These are phyloP conservation scores for Tricharina praecox DNA, from an alignment of 495 filamentous ascomycete species.

Conservation along the genomic window DNA sequence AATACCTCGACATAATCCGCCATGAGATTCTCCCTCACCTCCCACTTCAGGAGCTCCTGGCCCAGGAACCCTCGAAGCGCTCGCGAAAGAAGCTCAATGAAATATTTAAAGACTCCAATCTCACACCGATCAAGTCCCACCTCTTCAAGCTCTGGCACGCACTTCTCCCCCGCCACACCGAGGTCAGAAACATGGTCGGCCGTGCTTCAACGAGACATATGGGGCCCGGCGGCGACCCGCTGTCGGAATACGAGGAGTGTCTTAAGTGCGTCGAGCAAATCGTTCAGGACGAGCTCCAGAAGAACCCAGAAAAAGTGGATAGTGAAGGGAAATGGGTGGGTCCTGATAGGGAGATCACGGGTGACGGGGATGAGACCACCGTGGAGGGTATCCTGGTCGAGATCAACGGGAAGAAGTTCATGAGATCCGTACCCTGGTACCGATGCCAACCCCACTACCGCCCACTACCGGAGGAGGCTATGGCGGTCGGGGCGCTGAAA, in stretches of 20 bases:
- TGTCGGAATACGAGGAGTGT: slow-evolving; percentile 52
- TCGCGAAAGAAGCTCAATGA: slow-evolving; percentile 30
- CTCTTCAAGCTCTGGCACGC: slow-evolving; percentile 81
- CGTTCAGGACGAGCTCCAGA: slow-evolving; percentile 50
- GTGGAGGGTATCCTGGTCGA: slow-evolving; percentile 23
- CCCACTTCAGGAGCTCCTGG: slow-evolving; percentile 30
- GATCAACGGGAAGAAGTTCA: slow-evolving; percentile 8
- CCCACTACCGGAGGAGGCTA: slow-evolving; percentile 73
- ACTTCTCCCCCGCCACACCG: slow-evolving; percentile 55
- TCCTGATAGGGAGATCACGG: slow-evolving; percentile 20
- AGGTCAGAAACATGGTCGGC: slow-evolving; percentile 65
- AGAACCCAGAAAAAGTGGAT: slow-evolving; percentile 40
- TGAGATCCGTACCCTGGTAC: slow-evolving; percentile 52
- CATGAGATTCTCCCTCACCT: slow-evolving; percentile 53
- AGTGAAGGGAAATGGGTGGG: slow-evolving; percentile 24
- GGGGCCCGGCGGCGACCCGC: slow-evolving; percentile 36
- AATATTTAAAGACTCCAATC: slow-evolving; percentile 45
- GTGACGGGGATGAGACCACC: slow-evolving; percentile 24
- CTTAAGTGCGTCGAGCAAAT: slow-evolving; percentile 49
- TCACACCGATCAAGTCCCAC: slow-evolving; percentile 75
- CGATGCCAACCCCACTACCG: slow-evolving; percentile 80
- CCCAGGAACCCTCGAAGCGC: slow-evolving; percentile 25
- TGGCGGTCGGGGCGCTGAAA: slow-evolving; percentile 60
- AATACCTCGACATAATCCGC: slow-evolving; percentile 82
- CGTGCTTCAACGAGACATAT: slow-evolving; percentile 33